Conservation (phyloP, 805 yeast species). For the Candida hungchunana region DNA sequence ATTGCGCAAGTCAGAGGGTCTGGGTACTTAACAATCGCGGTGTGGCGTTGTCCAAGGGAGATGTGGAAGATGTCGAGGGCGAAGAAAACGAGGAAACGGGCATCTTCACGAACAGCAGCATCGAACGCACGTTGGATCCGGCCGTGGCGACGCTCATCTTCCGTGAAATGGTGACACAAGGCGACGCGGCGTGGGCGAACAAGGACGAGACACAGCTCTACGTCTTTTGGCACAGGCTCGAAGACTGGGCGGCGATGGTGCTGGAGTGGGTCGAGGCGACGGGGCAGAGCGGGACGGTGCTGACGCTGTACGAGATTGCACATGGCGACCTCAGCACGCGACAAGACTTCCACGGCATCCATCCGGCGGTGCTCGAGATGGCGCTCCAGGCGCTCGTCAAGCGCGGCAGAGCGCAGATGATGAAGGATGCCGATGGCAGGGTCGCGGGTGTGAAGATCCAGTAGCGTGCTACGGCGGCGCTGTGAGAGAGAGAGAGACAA, state of each 20-base stretch:
- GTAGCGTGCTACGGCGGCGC: constrained; percentile 21
- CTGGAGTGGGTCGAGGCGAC: constrained; percentile 70
- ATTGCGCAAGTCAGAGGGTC: constrained; percentile 50
- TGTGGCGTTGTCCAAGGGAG: constrained; percentile 17
- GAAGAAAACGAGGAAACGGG: constrained; percentile 10
- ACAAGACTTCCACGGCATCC: constrained; percentile 62
- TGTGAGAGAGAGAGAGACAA: too few relatives aligned
- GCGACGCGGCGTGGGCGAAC: constrained; percentile 53
- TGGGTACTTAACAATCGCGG: constrained; percentile 49
- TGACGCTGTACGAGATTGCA: constrained; percentile 78
- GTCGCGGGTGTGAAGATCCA: constrained; percentile 78
- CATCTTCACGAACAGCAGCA: constrained; percentile 47
- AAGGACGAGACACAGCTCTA: constrained; percentile 32
- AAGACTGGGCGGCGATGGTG: constrained; percentile 62
- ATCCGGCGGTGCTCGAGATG: constrained; percentile 46
- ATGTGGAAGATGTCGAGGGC: constrained; percentile 2
- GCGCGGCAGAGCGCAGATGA: constrained; percentile 66
- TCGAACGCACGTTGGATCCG: constrained; percentile 50
- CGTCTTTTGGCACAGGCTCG: constrained; percentile 65
- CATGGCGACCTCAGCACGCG: constrained; percentile 54
- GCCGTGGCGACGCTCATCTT: constrained; percentile 56
- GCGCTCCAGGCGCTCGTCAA: constrained; percentile 57
- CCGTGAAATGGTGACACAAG: constrained; percentile 48
- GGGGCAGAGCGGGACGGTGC: constrained; percentile 71
- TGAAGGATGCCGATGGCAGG: constrained; percentile 61